Conservation (phyloP, 2,329 filamentous ascomycete species). For the Fusarium pseudograminearum region DNA sequence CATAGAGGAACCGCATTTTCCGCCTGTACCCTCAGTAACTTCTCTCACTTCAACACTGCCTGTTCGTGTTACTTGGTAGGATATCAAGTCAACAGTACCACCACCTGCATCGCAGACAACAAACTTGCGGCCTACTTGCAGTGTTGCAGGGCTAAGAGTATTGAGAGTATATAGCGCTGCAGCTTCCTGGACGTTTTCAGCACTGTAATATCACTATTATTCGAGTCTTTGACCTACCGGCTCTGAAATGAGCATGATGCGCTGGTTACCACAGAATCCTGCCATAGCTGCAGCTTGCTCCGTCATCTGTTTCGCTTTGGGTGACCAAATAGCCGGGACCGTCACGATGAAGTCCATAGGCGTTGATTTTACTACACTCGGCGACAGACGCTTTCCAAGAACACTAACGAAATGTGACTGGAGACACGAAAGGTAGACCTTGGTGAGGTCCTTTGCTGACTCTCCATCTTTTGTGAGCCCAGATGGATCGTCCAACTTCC, state of each 20-base stretch:
- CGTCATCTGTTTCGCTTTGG: constrained; percentile 65
- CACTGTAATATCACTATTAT: neutral
- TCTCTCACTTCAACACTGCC: constrained; percentile 61
- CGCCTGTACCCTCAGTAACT: constrained; percentile 62
- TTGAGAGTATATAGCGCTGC: constrained; percentile 64
- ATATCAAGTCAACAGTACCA: constrained; percentile 66
- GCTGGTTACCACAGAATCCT: constrained; percentile 55
- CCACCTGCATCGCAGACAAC: constrained; percentile 67
- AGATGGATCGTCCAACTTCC: constrained; percentile 53
- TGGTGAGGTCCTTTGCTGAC: constrained; percentile 53
- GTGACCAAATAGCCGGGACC: constrained; percentile 70
- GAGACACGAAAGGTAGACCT: constrained; percentile 60
- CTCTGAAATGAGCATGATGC: constrained; percentile 63
- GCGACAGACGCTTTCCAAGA: constrained; percentile 58
- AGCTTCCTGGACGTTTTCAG: constrained; percentile 56
- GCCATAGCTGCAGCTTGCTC: constrained; percentile 55
- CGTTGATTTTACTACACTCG: constrained; percentile 56
- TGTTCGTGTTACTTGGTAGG: constrained; percentile 60
- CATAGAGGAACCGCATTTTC: constrained; percentile 63
- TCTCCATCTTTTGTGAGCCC: constrained; percentile 50
- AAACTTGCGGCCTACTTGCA: constrained; percentile 61
- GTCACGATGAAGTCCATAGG: constrained; percentile 67
- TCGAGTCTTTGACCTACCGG: constrained; percentile 51
- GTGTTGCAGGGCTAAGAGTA: constrained; percentile 55
- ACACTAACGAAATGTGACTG: constrained; percentile 61